These are phyloP conservation scores for Candida koratica DNA, from an alignment of 805 yeast species.

Conservation along the genomic window DNA sequence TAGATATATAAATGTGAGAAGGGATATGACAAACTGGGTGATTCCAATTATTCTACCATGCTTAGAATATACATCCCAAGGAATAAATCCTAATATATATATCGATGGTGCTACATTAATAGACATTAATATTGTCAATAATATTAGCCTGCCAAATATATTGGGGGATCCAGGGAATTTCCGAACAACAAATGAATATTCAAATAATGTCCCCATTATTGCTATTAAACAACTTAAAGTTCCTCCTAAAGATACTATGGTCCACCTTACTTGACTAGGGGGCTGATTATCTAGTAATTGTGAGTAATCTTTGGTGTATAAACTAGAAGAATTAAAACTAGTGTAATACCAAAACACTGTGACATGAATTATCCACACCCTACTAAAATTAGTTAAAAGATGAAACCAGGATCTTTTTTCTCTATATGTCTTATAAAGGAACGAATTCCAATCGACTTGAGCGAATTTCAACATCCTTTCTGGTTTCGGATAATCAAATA, in stretches of 20 bases:
- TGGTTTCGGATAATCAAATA: constrained; percentile 26
- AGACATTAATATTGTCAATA: constrained; percentile 15
- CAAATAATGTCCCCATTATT: constrained; percentile 23
- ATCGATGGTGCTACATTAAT: constrained; percentile 28
- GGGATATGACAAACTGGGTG: constrained; percentile 26
- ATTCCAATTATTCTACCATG: constrained; percentile 23
- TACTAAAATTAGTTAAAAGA: constrained; percentile 44
- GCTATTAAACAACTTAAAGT: constrained; percentile 34
- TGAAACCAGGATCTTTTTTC: constrained; percentile 52
- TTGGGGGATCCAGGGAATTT: constrained; percentile 21
- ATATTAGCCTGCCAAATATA: constrained; percentile 15
- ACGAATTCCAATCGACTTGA: constrained; percentile 37
- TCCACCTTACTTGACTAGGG: constrained; percentile 39
- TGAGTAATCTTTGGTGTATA: constrained; percentile 42
- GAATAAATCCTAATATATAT: constrained; percentile 25
- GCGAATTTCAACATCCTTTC: constrained; percentile 30
- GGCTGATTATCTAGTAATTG: constrained; percentile 43
- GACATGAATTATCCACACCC: constrained; percentile 53
- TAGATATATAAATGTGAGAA: constrained; percentile 27
- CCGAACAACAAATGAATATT: constrained; percentile 25
- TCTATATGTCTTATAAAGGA: constrained; percentile 43
- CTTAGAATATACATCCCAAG: constrained; percentile 22
- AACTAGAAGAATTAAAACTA: constrained; percentile 46
- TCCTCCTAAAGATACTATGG: constrained; percentile 46
- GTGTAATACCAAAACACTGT: constrained; percentile 51